Evolutionary conservation across 1,284 basidiomycete genomes (phyloP).

Genomic region (Tylopilus sp.): DNA sequence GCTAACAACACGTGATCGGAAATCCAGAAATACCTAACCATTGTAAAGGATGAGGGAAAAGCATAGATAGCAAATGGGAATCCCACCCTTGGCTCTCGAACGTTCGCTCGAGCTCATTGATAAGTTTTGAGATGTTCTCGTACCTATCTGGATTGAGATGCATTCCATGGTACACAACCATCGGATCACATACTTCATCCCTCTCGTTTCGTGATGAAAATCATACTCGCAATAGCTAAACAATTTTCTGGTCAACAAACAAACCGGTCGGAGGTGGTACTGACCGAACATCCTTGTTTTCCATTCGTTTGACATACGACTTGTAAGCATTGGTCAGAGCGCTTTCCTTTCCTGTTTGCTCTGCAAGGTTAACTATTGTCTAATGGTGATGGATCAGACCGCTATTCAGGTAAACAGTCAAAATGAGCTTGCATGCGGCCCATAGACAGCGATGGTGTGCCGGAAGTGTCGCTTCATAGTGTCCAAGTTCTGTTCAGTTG

Average conservation of each 20-base stretch:
- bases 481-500: slow-evolving; percentile 69
- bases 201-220: slow-evolving; percentile 87
- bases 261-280: slow-evolving; percentile 20
- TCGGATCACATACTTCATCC: slow-evolving; percentile 72
- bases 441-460: slow-evolving; percentile 68
- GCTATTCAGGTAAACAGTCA: neutral
- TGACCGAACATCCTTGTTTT: slow-evolving; percentile 63
- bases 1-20: slow-evolving; percentile 72
- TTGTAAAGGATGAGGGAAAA: neutral
- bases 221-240: slow-evolving; percentile 75
- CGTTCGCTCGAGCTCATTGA: slow-evolving; percentile 64
- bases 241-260: neutral
- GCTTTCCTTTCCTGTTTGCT: slow-evolving; percentile 87
- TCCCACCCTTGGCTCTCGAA: slow-evolving; percentile 73
- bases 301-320: slow-evolving; percentile 63
- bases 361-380: slow-evolving; percentile 88
- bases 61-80: neutral
- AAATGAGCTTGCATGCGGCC: slow-evolving; percentile 60
- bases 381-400: slow-evolving; percentile 32
- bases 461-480: slow-evolving; percentile 77
- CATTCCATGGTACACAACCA: neutral
- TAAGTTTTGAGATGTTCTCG: slow-evolving; percentile 85
- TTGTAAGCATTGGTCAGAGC: slow-evolving; percentile 78
- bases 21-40: slow-evolving; percentile 78
- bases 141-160: slow-evolving; percentile 49